A percentile compares a stretch with the other conserved stretches of the same genome.
Evolutionary conservation across 1,139 yeast species (phyloP).

Genomic region (Diutina siamensis): DNA sequence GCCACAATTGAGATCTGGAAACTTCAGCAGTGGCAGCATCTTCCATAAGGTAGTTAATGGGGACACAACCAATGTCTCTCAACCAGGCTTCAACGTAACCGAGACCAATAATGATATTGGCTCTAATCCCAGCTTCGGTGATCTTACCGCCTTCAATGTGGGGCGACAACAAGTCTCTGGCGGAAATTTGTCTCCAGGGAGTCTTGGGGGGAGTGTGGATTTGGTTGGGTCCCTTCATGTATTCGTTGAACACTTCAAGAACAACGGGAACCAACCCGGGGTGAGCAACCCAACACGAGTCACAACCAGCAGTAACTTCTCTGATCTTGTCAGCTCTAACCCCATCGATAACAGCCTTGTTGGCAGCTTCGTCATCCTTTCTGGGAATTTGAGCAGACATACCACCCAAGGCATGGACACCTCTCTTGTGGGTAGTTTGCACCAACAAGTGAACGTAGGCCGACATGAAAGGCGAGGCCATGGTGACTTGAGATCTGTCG

Average conservation of each 20-base stretch:
- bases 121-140: constrained; percentile 64
- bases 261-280: constrained; percentile 72
- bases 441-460: constrained; percentile 58
- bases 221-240: constrained; percentile 81
- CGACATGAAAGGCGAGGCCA: constrained; percentile 68
- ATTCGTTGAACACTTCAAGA: constrained; percentile 63
- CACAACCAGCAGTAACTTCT: constrained; percentile 68
- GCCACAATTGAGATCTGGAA: constrained; percentile 71
- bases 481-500: constrained; percentile 63
- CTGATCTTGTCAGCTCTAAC: constrained; percentile 64
- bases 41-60: constrained; percentile 76
- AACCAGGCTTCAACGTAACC: constrained; percentile 80
- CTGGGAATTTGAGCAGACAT: constrained; percentile 82
- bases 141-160: constrained; percentile 51
- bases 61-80: constrained; percentile 70
- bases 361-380: constrained; percentile 54
- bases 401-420: constrained; percentile 71
- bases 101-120: constrained; percentile 61
- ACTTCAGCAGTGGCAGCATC: constrained; percentile 87
- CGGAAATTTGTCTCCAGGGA: constrained; percentile 40
- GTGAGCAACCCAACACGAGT: constrained; percentile 79
- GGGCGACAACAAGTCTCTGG: constrained; percentile 62
- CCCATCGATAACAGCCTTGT: constrained; percentile 57
- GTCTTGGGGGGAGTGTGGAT: constrained; percentile 46
- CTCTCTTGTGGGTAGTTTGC: constrained; percentile 62